Evolutionary conservation across 805 yeast species (phyloP).

Genomic region (Pichia thaimueangensis): DNA sequence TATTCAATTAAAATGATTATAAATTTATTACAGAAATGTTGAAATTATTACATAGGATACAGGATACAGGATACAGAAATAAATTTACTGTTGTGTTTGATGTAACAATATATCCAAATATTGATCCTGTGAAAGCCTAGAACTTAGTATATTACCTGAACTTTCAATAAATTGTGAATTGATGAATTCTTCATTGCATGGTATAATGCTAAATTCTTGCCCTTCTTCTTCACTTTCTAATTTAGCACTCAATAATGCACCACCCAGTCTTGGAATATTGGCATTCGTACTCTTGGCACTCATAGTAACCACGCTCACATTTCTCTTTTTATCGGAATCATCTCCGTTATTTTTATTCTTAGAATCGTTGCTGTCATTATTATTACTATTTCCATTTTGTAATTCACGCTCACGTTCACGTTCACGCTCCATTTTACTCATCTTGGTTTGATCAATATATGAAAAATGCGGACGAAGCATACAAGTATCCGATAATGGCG

Average conservation of each 20-base stretch:
- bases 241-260: constrained; percentile 62
- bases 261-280: constrained; percentile 55
- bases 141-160: constrained; percentile 12
- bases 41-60: no score
- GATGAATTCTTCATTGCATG: constrained; percentile 8
- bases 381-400: constrained; percentile 26
- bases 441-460: constrained; percentile 55
- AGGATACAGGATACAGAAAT: no score
- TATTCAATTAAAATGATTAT: no score
- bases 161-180: constrained; percentile 9
- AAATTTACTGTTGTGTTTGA: constrained; percentile 17
- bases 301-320: constrained; percentile 68
- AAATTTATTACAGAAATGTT: no score
- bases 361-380: constrained; percentile 40
- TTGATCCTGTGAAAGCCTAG: constrained; percentile 26
- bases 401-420: constrained; percentile 33
- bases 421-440: constrained; percentile 35
- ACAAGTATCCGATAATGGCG: constrained; percentile 59
- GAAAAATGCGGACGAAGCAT: constrained; percentile 80
- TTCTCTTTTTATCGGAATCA: constrained; percentile 29
- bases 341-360: constrained; percentile 58
- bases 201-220: constrained; percentile 16
- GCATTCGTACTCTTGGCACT: constrained; percentile 59
- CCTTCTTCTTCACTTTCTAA: constrained; percentile 55
- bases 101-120: constrained; percentile 28